Evolutionary conservation across 179 eudicot species (phyloP).

Genomic region (Nepenthes alata): DNA sequence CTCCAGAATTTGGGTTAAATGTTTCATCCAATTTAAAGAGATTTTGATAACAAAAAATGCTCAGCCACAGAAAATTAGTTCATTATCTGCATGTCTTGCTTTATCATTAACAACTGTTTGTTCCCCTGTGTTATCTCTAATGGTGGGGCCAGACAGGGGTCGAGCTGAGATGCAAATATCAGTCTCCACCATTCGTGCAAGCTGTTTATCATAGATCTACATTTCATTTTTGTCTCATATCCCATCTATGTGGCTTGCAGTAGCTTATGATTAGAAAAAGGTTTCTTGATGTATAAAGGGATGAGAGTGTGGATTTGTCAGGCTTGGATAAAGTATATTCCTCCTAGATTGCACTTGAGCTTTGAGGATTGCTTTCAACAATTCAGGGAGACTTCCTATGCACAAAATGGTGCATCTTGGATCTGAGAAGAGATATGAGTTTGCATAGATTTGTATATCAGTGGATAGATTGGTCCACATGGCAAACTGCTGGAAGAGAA

Average conservation of each 20-base stretch:
- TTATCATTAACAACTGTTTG: conserved; percentile 8
- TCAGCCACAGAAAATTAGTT: conserved; percentile 49
- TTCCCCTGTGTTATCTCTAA: conserved; percentile 17
- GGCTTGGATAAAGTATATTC: conserved; percentile 59
- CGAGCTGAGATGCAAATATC: conserved; percentile 42
- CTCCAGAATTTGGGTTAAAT: conserved; percentile 29
- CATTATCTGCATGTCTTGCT: conserved; percentile 30
- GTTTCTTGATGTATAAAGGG: conserved; percentile 62
- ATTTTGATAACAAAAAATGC: conserved; percentile 26
- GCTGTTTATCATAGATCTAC: conserved; percentile 65
- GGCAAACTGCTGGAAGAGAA: no score
- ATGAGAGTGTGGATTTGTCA: conserved; percentile 37
- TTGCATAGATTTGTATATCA: conserved; percentile 2
- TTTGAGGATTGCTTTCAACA: conserved; percentile 64
- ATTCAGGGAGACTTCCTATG: conserved; percentile 52
- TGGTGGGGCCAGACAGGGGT: conserved; percentile 11
- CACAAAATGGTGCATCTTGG: conserved; percentile 19
- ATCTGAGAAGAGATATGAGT: conserved; percentile 10
- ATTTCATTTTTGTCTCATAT: conserved; percentile 54
- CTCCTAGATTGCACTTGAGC: conserved; percentile 85
- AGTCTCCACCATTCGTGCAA: conserved; percentile 68
- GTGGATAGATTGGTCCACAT: no score
- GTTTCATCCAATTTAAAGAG: conserved; percentile 25
- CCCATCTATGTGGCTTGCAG: conserved; percentile 64
- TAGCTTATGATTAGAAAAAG: conserved; percentile 69